Evolutionary conservation across 1,139 yeast species (phyloP).

Genomic region (Dujonia santamariae): DNA sequence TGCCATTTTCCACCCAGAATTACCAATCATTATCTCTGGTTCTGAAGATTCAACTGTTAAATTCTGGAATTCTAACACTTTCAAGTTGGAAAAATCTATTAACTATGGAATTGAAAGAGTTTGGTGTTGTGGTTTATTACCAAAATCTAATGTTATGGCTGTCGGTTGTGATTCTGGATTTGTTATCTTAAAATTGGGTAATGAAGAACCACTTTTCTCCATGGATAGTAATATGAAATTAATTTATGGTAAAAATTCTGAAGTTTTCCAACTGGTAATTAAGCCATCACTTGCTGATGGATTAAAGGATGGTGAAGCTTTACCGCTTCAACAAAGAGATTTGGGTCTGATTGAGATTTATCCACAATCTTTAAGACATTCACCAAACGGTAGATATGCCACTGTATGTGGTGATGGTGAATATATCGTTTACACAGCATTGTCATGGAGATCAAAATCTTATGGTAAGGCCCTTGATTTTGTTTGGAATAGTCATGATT

Average conservation of each 20-base stretch:
- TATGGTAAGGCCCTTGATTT: slow-evolving; percentile 90
- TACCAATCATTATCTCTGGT: slow-evolving; percentile 83
- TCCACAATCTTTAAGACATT: slow-evolving; percentile 83
- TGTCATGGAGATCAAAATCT: slow-evolving; percentile 96
- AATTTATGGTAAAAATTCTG: slow-evolving; percentile 88
- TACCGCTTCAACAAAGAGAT: slow-evolving; percentile 78
- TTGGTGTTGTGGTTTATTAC: slow-evolving; percentile 87
- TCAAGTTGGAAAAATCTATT: slow-evolving; percentile 83
- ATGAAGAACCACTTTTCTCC: slow-evolving; percentile 89
- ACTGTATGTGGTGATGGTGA: slow-evolving; percentile 98
- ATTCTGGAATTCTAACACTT: slow-evolving; percentile 78
- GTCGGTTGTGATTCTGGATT: slow-evolving; percentile 95
- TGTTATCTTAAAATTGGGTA: slow-evolving; percentile 82
- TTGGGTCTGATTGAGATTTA: slow-evolving; percentile 89
- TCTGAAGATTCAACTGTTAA: slow-evolving; percentile 80
- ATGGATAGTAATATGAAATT: slow-evolving; percentile 92
- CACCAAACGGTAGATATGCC: slow-evolving; percentile 96
- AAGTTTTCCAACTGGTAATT: slow-evolving; percentile 80
- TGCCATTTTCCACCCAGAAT: slow-evolving; percentile 95
- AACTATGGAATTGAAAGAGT: slow-evolving; percentile 92
- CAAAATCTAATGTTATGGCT: slow-evolving; percentile 77
- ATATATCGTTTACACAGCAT: slow-evolving; percentile 90
- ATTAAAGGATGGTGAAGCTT: slow-evolving; percentile 75
- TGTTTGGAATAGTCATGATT: slow-evolving; percentile 86
- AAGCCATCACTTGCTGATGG: slow-evolving; percentile 63